Conservation (phyloP, 2,329 filamentous ascomycete species). For the Aspergillus puulaauensis region DNA sequence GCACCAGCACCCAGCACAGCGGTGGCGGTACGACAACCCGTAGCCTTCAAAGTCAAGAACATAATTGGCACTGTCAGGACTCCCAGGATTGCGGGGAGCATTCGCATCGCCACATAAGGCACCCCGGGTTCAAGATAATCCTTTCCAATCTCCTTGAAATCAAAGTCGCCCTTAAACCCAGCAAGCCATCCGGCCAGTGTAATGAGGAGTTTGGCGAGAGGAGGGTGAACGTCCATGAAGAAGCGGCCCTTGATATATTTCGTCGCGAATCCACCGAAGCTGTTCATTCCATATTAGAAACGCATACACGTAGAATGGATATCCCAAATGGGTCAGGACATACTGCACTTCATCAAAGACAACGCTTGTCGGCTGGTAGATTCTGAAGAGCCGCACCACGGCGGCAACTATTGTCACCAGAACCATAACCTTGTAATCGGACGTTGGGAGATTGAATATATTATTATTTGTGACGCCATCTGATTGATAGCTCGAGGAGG, state of each 20-base stretch:
- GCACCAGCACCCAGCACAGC: slow-evolving; percentile 79
- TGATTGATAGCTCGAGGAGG: slow-evolving; percentile 44
- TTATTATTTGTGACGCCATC: slow-evolving; percentile 76
- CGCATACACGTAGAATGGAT: not conserved
- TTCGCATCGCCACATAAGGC: slow-evolving; percentile 95
- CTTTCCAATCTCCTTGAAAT: slow-evolving; percentile 99
- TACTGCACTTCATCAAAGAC: slow-evolving; percentile 99
- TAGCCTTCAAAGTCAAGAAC: slow-evolving; percentile 90
- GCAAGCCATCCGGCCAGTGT: slow-evolving; percentile 92
- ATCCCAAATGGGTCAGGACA: slow-evolving; percentile 40
- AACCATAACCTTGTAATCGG: slow-evolving; percentile 77
- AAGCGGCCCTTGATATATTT: slow-evolving; percentile 99
- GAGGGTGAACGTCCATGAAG: slow-evolving; percentile 99
- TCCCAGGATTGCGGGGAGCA: slow-evolving; percentile 87
- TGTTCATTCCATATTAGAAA: slow-evolving; percentile 39
- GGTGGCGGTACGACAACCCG: slow-evolving; percentile 83
- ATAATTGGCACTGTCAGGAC: slow-evolving; percentile 86
- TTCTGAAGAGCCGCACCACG: slow-evolving; percentile 84
- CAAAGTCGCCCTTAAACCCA: slow-evolving; percentile 92
- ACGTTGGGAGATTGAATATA: slow-evolving; percentile 79
- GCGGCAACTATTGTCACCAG: slow-evolving; percentile 73
- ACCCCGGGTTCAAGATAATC: slow-evolving; percentile 94
- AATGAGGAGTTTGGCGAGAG: slow-evolving; percentile 93
- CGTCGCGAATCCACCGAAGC: slow-evolving; percentile 95
- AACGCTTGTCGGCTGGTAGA: slow-evolving; percentile 93